Evolutionary conservation across 805 yeast genomes (phyloP), one percentile per base, ranked within the genome.

Genomic region (Candida nonsorbophila): DNA sequence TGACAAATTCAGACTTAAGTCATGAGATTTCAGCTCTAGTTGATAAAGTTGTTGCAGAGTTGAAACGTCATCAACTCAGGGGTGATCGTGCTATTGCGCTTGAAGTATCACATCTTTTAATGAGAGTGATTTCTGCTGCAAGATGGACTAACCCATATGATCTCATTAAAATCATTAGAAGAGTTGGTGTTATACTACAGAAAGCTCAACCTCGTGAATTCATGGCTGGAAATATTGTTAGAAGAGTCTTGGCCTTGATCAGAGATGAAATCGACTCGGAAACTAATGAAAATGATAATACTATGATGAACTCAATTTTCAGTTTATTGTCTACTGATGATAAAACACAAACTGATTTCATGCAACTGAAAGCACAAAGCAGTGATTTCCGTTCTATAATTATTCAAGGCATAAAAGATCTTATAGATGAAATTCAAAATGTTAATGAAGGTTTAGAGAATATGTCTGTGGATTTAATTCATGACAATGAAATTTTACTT

Each of bases 391-490:
- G 95, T 47, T 84, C 94, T 9, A 76, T 84, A 18, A 79, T 86
- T 17, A 87, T 88, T 35, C 95, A 90, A 55, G 95, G 94, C 5
- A 88, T 92, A 37, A 79, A 87, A 50, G 96, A 86, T 44, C 69
- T 92, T 34, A 77, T 88, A 32, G 97, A 92, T 55, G 98, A 92
- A 56, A 83, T 92, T 31, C 72, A 82, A 14, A 83, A 83, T 44
- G 83, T 84, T 25, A 88, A 86, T 48, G 97, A 90, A 45, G 90
- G 90, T 33, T 79, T 92, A 22, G 95, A 87, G 55, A 74, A 79
- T 35, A 84, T 87, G 79, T 82, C 95, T 11, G 82, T 81, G 20
- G 99, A 92, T 50, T 69, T 92, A 63, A 86, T 92, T 50, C 97
- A 90, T 56, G 97, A 92, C 47, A 83, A 87, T 49, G 92, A 84